A percentile compares a stretch with the other conserved stretches of the same genome.
phyloP scores from a whole-genome alignment of 768 basidiomycete genomes.

The Amanita rimosa region DNA sequence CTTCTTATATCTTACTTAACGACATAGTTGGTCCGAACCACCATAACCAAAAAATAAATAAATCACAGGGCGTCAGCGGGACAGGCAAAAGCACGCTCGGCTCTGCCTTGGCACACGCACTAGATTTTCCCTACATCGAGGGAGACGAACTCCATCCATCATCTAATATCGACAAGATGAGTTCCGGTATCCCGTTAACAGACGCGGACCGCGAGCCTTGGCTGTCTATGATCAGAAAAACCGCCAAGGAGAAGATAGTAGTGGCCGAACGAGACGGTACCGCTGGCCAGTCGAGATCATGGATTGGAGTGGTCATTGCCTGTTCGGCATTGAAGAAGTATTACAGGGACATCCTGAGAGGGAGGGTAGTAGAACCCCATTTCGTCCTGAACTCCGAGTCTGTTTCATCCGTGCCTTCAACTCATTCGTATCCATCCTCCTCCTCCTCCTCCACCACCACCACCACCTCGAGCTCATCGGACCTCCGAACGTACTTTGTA shows the following conservation, averaged over 20 bases:
- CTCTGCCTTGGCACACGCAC: slow-evolving; percentile 40
- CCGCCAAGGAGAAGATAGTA: slow-evolving; percentile 40
- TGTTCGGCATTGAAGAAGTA: slow-evolving; percentile 76
- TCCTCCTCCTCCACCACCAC: no score
- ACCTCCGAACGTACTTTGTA: slow-evolving; percentile 70
- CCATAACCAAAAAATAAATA: no score
- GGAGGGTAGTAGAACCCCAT: slow-evolving; percentile 16
- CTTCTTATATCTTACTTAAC: no score
- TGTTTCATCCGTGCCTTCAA: no score
- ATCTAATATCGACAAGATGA: slow-evolving; percentile 84
- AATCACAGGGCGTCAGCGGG: slow-evolving; percentile 66
- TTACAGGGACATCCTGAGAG: slow-evolving; percentile 79
- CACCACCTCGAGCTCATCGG: no score
- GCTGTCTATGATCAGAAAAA: slow-evolving; percentile 61
- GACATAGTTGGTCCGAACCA: no score
- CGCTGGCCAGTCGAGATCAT: slow-evolving; percentile 5
- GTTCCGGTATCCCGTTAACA: slow-evolving; percentile 56
- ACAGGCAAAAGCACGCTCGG: slow-evolving; percentile 70
- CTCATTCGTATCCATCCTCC: no score
- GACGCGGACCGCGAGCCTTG: slow-evolving; percentile 83
- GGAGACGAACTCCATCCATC: slow-evolving; percentile 82
- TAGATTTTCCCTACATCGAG: slow-evolving; percentile 74
- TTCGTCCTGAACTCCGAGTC: no score
- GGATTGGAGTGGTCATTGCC: slow-evolving; percentile 61
- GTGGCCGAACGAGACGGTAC: no score